These are phyloP conservation scores for Diutina siamensis DNA, from an alignment of 1,139 yeast genomes.

Conservation along the genomic window DNA sequence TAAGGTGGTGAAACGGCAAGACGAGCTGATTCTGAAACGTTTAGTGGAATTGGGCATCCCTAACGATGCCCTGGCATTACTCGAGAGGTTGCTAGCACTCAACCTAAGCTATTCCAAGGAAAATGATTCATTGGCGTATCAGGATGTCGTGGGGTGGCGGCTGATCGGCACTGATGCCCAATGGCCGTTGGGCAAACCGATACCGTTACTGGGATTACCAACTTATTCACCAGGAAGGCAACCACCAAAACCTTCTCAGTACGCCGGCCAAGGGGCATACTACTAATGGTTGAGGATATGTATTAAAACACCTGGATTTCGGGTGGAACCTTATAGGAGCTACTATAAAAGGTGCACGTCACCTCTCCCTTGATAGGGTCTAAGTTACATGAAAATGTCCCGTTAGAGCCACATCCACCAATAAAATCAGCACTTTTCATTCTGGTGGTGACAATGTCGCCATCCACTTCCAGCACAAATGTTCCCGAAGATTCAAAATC, in stretches of 20 bases:
- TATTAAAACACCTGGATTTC: neutral
- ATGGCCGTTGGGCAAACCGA: slow-evolving; percentile 34
- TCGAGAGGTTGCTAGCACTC: slow-evolving; percentile 27
- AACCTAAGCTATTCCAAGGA: slow-evolving; percentile 32
- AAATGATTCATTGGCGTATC: slow-evolving; percentile 30
- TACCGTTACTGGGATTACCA: slow-evolving; percentile 15
- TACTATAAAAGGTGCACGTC: too few species aligned
- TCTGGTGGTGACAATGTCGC: too few species aligned
- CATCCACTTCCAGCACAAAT: too few species aligned
- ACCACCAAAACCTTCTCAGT: neutral
- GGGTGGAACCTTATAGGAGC: too few species aligned
- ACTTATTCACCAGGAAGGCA: neutral
- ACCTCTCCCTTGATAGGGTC: too few species aligned
- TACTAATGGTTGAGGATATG: neutral
- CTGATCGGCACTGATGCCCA: slow-evolving; percentile 28
- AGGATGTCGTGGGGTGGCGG: slow-evolving; percentile 25
- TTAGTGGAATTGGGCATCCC: slow-evolving; percentile 22
- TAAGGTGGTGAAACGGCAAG: slow-evolving; percentile 25
- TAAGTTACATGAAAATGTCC: too few species aligned
- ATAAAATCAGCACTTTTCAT: too few species aligned
- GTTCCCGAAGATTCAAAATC: too few species aligned
- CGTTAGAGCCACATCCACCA: too few species aligned
- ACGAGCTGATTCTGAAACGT: slow-evolving; percentile 22
- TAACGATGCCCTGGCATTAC: slow-evolving; percentile 26
- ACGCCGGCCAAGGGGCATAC: neutral